Evolutionary conservation across 371 early-diverging fungal species (phyloP), one percentile per base, ranked within the genome.

Genomic region (Fennellomyces sp.): DNA sequence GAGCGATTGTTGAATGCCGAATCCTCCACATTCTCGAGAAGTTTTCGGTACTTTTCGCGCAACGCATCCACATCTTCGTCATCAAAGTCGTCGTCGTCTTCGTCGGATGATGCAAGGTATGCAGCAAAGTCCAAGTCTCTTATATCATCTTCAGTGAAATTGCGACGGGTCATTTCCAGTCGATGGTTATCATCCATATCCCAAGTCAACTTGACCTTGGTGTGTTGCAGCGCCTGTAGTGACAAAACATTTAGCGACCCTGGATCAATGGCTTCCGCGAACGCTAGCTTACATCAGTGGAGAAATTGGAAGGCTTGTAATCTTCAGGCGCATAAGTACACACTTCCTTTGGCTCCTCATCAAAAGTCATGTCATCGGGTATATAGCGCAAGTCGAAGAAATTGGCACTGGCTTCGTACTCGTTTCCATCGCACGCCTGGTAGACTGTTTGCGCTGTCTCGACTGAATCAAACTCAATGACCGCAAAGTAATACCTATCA

Each of bases 381-480:
- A 99, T 88, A 84, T 90, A 99, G n/a, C 98, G 86, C 64, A 98
- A 73, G 75, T 99, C 98, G 64, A 99, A 93, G 60, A 92, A 91
- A 80, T 97, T 97, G 56, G 94, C 88, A 38, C 94, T 91, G 47
- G 86, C 83, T 71, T 98, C 99, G 66, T 90, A 97, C 73, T 99
- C 99, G 10, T 91, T 83, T 12, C 94, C 96, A 70, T 99, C 99
- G 68, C 95, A 95, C 17, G 85, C 77, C 13, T 86, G 70, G 66
- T 92, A 94, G 52, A 99, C 91, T 5, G 85, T 74, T 47, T 80
- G 76, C 19, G 98, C 97, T 2, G 97, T 96, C 52, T 78, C 83
- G 1, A 90, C 82, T n/a, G 83, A 78, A 72, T 96, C 96, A 62
- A 95, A 96, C 65, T 95, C 96, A 8, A 94, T 87, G 5, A 99